Base-by-base conservation (phyloP, 768 basidiomycete species). In the Boletus reticulatus region DNA sequence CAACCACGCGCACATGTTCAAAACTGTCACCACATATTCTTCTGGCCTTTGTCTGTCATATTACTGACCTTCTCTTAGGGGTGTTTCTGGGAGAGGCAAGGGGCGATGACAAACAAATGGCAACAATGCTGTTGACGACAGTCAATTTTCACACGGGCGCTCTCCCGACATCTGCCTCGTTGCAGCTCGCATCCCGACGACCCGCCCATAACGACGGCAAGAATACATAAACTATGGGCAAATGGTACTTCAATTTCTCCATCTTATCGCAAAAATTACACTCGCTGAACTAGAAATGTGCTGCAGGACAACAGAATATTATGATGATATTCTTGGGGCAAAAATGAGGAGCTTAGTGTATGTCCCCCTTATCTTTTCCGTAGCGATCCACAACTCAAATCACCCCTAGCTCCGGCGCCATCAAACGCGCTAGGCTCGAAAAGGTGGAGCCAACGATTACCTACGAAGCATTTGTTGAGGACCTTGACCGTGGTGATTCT, bases 301-400 rank as follows among this genome's bases (percentile, higher is more conserved):
- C 27, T 43, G 52, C 65, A 92, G 89, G 89, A 88, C 87, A 17
- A 72, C 81, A 41, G 82, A 84, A 67, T 83, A 87, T 64, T 79
- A 82, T 57, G 90, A 92, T 73, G 82, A 88, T 65, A 83, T 91
- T 36, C 74, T 92, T 11, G 79, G 80, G 61, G 75, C 81, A 56
- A 92, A 92, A 82, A 78, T 92, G 61, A 89, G 85, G 73, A 83
- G 75, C 62, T 67, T 92, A 64, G 85, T 91, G 90, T 92, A 82
- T 66, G 89, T n/a, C 70, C 32, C 16, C 16, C 37, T 14, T 48
- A 38, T 43, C 44, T 44, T 29, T 39, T 45, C 37, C 17, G 16
- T 42, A 6, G 5, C 22, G 29, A 14, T 43, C 27, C 57, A 20
- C 19, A 31, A 17, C 53, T 62, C 19, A 63, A 22, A 34, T 5